Evolutionary conservation across 257 asterid genomes (phyloP), one percentile per base, ranked within the genome.

Genomic region (Eustoma russellianum): DNA sequence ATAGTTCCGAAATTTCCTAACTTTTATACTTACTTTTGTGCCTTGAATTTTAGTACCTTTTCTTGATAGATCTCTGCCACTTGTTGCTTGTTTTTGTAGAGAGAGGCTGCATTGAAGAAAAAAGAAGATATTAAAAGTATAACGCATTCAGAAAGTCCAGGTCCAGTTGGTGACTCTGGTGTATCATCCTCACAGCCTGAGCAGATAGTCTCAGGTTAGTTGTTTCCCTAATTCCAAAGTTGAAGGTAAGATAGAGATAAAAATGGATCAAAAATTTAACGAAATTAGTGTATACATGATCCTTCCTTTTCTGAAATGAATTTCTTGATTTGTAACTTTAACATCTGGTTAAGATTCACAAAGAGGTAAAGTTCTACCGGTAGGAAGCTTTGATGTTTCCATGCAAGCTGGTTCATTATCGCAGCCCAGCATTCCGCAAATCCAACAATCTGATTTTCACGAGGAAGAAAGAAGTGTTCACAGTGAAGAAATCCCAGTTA

Each of bases 81-180:
- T 56, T 30, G 14, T 55, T 17, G 9, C 33, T 52, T 46, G 46
- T 43, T 35, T 69, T 17, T 55, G 61, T 68, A 91, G 98, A 82
- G 98, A 69, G 95, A 91, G 75, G 74, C 85, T 53, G 95, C 82
- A 15, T 9, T 87, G 74, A 87, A 68, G 70, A 86, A 80, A 81
- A 86, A 90, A 73, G 81, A 71, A 18, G 85, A 61, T 57, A 64
- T 45, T 1, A 53, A 59, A 24, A 24, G 30, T 24, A 24, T 24
- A 24, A 24, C 30, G 52, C 66, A 65, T 46, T 17, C 61, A 43
- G 83, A 71, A 64, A 68, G 55, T 48, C 15, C 62, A 51, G 41
- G 55, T 46, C 63, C 72, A 35, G 16, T 52, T 5, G 30, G 58
- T 59, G 66, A 41, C 53, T 54, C 71, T 46, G 63, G 41, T 18